Base-by-base conservation (phyloP, 768 basidiomycete genomes). In the Lentinula detonsa region DNA sequence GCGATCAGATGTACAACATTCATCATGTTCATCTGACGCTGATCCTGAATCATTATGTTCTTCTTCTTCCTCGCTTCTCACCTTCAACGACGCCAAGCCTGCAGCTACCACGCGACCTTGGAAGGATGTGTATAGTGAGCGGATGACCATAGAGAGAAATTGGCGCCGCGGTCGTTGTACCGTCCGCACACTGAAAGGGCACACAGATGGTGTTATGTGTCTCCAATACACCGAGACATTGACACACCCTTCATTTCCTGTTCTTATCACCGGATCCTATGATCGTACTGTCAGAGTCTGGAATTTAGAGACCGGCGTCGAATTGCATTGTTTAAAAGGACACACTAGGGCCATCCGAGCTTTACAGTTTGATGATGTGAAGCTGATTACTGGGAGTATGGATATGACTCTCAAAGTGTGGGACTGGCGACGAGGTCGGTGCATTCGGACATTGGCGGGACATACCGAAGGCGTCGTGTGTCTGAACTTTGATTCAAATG, bases 91-190 rank as follows among this genome's bases (percentile, higher is more conserved):
- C 59, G 65, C 72, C 49, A 55, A 65, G 35, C 64, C 71, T 39
- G 63, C 67, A 11, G 67, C 73, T 28, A 75, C 78, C 15, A 95
- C 93, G 15, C 85, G 95, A 48, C 97, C 96, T 0, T 99, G 97
- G 97, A 99, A 99, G 72, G 88, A 91, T 65, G 96, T 99, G 18
- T 99, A 98, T 73, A 93, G 91, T 70, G 97, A 99, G 72, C 88
- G 97, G n/a, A 85, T 98, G 72, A 87, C 88, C 18, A 85, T 99
- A 48, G 97, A 98, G 74, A 85, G 95, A 52, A 99, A 99, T 72
- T 99, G 97, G 97, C 85, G 96, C 18, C 87, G 93, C 49, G 96
- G 96, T 9, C 85, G 93, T 35, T 96, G 88, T 73, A 87, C 82
- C 5, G 88, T 90, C 40, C 89, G 89, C 51, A 91, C 88, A 0